These are phyloP conservation scores for Clonostachys byssicola DNA, from an alignment of 2,329 filamentous ascomycete genomes.

Conservation along the genomic window DNA sequence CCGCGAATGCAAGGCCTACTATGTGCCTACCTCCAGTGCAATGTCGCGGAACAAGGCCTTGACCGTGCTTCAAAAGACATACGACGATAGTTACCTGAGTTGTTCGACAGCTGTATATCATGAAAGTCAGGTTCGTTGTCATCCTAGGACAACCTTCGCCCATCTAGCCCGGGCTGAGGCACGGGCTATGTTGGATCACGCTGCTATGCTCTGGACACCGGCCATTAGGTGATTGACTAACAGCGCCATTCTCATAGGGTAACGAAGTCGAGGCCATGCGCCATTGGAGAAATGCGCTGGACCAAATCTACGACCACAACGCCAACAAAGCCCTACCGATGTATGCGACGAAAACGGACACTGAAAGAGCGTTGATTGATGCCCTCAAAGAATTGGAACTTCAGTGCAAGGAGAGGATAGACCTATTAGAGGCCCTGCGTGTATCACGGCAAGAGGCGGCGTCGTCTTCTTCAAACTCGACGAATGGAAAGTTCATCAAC, in stretches of 20 bases:
- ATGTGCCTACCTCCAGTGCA: conserved; percentile 20
- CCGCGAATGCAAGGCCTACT: conserved; percentile 8
- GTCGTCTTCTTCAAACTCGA: not conserved
- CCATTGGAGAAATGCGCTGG: conserved; percentile 85
- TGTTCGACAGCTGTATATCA: conserved; percentile 97
- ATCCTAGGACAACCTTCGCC: not conserved
- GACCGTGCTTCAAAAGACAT: conserved; percentile 88
- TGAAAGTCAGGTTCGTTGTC: conserved; percentile 70
- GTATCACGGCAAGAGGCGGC: conserved; percentile 48
- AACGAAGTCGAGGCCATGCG: conserved; percentile 88
- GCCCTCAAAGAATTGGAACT: conserved; percentile 79
- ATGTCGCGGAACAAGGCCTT: conserved; percentile 54
- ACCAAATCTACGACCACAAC: conserved; percentile 84
- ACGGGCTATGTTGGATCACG: not conserved
- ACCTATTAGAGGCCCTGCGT: conserved; percentile 77
- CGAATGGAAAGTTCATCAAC: conserved; percentile 9
- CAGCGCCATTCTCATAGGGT: conserved; percentile 48
- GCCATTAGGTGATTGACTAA: conserved; percentile 3
- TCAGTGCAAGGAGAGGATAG: conserved; percentile 90
- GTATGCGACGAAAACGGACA: conserved; percentile 71
- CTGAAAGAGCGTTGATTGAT: conserved; percentile 76
- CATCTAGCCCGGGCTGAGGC: not conserved
- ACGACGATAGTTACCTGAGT: conserved; percentile 92
- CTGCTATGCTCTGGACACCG: not conserved
- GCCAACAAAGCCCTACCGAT: conserved; percentile 67